Percentiles rank a stretch among this genome's conserved stretches.
Evolutionary conservation across 441 rosid species (phyloP).

Genomic region (Eruca vesicaria): DNA sequence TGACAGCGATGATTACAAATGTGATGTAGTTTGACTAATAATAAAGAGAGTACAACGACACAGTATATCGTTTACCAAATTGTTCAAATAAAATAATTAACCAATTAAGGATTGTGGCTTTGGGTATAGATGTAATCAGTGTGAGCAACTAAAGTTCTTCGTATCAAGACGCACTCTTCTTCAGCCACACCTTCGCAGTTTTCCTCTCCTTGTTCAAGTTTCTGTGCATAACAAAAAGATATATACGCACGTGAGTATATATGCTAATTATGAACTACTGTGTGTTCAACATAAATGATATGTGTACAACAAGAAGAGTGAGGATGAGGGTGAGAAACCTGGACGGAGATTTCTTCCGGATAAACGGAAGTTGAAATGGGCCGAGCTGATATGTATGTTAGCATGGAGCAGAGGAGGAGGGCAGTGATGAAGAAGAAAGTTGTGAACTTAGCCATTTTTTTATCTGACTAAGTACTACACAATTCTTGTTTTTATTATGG

Average conservation of each 20-base stretch:
- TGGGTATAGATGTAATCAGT: constrained; percentile 70
- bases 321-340: constrained; percentile 26
- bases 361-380: constrained; percentile 25
- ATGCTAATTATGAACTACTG: background rate
- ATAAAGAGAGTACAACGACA: constrained; percentile 3
- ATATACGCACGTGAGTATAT: background rate
- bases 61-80: background rate
- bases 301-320: background rate
- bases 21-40: background rate
- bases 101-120: constrained; percentile 44
- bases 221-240: constrained; percentile 17
- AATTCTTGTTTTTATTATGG: background rate
- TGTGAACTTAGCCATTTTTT: constrained; percentile 34
- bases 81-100: background rate
- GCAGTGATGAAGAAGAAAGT: constrained; percentile 27
- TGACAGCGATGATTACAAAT: background rate
- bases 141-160: constrained; percentile 71
- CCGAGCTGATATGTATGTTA: constrained; percentile 41
- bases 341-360: constrained; percentile 27
- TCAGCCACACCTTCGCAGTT: constrained; percentile 54
- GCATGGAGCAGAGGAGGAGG: constrained; percentile 39
- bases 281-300: background rate
- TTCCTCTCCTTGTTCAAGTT: constrained; percentile 32
- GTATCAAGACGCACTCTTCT: constrained; percentile 53
- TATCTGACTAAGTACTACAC: background rate